phyloP scores from a whole-genome alignment of 2,329 filamentous ascomycete species.

The Fusarium sp. region DNA sequence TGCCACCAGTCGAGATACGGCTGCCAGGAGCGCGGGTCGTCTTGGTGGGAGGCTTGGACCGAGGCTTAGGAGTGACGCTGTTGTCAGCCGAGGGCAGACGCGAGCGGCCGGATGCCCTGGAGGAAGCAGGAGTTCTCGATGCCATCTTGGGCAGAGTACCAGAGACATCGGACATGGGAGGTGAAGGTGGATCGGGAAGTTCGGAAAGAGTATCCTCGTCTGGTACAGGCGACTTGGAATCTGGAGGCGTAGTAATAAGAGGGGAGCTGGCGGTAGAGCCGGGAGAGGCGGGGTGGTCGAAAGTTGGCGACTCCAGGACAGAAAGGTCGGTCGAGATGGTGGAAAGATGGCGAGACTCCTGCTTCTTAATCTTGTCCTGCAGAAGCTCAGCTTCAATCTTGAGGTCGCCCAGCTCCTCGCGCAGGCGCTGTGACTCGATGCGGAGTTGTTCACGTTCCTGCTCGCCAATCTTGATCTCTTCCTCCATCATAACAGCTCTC shows the following conservation, averaged over 20 bases:
- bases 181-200: conserved; percentile 88
- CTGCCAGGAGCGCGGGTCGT: conserved; percentile 54
- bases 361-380: conserved; percentile 90
- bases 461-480: conserved; percentile 91
- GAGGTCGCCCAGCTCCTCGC: conserved; percentile 91
- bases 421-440: conserved; percentile 89
- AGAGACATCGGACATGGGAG: conserved; percentile 90
- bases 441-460: conserved; percentile 90
- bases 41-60: conserved; percentile 60
- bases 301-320: conserved; percentile 76
- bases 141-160: conserved; percentile 67
- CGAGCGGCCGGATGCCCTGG: conserved; percentile 52
- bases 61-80: conserved; percentile 69
- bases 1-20: conserved; percentile 61
- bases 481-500: conserved; percentile 90
- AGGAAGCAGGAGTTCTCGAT: conserved; percentile 52
- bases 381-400: conserved; percentile 96
- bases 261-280: conserved; percentile 90
- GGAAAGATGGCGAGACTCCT: conserved; percentile 69
- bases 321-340: conserved; percentile 73
- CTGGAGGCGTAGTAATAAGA: conserved; percentile 88
- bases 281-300: conserved; percentile 79
- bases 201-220: conserved; percentile 68
- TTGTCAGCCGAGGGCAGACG: conserved; percentile 68
- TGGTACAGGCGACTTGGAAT: conserved; percentile 72